phyloP scores from a whole-genome alignment of 805 yeast species.

The Candida berthetii region DNA sequence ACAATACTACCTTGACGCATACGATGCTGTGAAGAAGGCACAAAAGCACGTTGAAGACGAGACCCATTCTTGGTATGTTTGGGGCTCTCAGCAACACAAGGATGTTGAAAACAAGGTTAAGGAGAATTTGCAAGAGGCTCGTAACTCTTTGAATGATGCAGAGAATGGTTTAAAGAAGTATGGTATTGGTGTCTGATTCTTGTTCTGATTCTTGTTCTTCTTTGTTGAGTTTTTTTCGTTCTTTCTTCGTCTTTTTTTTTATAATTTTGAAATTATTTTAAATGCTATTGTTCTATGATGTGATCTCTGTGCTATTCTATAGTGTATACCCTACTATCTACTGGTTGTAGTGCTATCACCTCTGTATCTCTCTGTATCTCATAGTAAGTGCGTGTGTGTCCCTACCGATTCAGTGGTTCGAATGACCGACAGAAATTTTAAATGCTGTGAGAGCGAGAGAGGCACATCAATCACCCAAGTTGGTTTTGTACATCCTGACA shows the following conservation, averaged over 20 bases:
- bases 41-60: constrained; percentile 25
- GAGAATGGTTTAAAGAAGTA: constrained; percentile 8
- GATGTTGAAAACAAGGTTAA: constrained; percentile 26
- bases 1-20: constrained; percentile 24
- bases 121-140: constrained; percentile 22
- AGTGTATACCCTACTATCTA: too few relatives aligned
- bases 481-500: too few relatives aligned
- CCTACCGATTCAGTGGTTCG: not conserved
- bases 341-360: too few relatives aligned
- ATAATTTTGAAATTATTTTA: too few relatives aligned
- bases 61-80: constrained; percentile 29
- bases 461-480: constrained; percentile 13
- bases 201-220: not conserved
- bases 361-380: too few relatives aligned
- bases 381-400: not conserved
- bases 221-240: not conserved
- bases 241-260: too few relatives aligned
- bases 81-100: constrained; percentile 30
- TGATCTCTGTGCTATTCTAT: too few relatives aligned
- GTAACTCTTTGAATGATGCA: constrained; percentile 13
- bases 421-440: not conserved
- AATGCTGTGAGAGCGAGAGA: not conserved
- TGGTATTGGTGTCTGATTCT: not conserved
- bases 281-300: too few relatives aligned
- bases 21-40: constrained; percentile 24